A percentile compares a stretch with the other conserved stretches of the same genome.
These are phyloP conservation scores for Cercospora janseana DNA, from an alignment of 2,329 filamentous ascomycete genomes.

Conservation along the genomic window DNA sequence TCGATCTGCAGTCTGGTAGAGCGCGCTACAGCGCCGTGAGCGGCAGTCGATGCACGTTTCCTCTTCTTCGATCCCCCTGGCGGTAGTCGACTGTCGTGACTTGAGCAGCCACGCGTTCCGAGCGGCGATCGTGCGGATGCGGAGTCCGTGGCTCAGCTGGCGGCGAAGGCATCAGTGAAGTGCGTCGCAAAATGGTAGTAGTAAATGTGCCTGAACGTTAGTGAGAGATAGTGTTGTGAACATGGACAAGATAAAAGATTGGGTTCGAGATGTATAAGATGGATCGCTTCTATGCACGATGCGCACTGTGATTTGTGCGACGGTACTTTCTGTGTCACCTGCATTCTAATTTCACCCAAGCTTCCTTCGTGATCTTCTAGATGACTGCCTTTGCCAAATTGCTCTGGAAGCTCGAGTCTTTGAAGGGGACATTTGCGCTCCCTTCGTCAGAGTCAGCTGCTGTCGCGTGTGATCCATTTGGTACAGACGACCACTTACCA, in stretches of 20 bases:
- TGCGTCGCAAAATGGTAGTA: not conserved
- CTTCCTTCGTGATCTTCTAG: not conserved
- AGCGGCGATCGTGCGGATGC: not conserved
- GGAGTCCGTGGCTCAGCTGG: not conserved
- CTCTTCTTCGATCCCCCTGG: not conserved
- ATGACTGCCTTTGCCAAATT: conserved; percentile 42
- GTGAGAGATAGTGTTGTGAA: not conserved
- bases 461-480: not conserved
- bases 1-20: conserved; percentile 1
- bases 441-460: conserved; percentile 11
- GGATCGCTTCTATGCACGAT: not conserved
- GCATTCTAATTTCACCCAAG: not conserved
- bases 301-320: not conserved
- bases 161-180: not conserved
- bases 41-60: not conserved
- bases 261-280: not conserved
- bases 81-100: not conserved
- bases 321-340: not conserved
- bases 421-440: conserved; percentile 49
- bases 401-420: conserved; percentile 46
- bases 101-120: conserved; percentile 1
- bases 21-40: not conserved
- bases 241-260: not conserved
- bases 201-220: not conserved
- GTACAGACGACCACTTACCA: conserved; percentile 29